These are phyloP conservation scores for Colletotrichum godetiae DNA, from an alignment of 2,329 filamentous ascomycete genomes.

Conservation along the genomic window DNA sequence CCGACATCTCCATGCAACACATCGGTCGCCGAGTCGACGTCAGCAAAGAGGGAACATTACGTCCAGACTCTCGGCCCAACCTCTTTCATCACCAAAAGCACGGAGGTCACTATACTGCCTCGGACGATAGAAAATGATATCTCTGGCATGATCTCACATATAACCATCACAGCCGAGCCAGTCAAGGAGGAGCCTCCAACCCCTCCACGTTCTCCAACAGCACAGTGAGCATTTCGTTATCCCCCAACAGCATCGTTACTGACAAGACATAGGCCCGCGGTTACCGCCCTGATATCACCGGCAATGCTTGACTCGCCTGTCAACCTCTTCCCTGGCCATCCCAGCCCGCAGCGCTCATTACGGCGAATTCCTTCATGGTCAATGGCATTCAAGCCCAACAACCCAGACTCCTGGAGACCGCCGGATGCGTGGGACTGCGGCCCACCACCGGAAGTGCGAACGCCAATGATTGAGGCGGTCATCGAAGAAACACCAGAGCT, in stretches of 20 bases:
- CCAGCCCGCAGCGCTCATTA: constrained; percentile 14
- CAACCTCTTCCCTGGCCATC: constrained; percentile 31
- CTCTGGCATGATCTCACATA: constrained; percentile 48
- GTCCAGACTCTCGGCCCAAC: constrained; percentile 54
- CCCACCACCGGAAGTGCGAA: constrained; percentile 39
- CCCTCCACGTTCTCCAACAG: constrained; percentile 43
- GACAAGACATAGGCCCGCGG: constrained; percentile 1
- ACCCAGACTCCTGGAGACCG: constrained; percentile 57
- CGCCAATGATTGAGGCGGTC: constrained; percentile 37
- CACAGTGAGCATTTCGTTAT: constrained; percentile 40
- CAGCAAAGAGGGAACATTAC: constrained; percentile 44
- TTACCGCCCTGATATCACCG: not conserved
- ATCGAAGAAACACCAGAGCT: constrained; percentile 35
- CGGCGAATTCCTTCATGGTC: constrained; percentile 35
- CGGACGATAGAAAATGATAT: constrained; percentile 46
- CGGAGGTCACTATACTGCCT: constrained; percentile 50
- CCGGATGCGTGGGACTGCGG: constrained; percentile 56
- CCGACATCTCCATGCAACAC: constrained; percentile 47
- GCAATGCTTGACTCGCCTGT: constrained; percentile 30
- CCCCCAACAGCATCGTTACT: not conserved
- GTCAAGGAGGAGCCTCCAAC: constrained; percentile 42
- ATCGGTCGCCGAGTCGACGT: constrained; percentile 43
- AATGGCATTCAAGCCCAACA: constrained; percentile 45
- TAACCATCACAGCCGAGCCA: constrained; percentile 49
- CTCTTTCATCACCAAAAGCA: constrained; percentile 55